Evolutionary conservation across 371 early-diverging fungal species (phyloP), one percentile per base, ranked within the genome.

Genomic region (Actinomortierella ambigua): DNA sequence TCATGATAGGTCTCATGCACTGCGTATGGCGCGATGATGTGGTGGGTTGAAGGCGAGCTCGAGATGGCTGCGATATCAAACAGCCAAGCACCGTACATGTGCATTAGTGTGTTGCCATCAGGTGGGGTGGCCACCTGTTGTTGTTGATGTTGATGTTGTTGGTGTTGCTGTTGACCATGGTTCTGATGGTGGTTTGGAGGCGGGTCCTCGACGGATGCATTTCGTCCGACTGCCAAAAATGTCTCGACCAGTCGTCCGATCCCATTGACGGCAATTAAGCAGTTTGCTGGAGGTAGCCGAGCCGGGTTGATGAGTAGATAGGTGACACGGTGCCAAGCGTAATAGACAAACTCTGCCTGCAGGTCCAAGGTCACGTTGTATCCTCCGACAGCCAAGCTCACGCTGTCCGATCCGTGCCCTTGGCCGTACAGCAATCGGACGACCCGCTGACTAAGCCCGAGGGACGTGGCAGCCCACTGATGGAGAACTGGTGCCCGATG

Each of bases 51-150:
- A 71, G 5, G 62, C 49, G 34, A 34, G 64, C 71, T 5, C 62
- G 71, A 14, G 42, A 46, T 8, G 61, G 66, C 7, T 59, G 62
- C 1, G 62, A 58, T 1, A 66, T 90, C 89, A 79, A 93, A 93
- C 5, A 94, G 79, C 81, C 86, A 91, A 1, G 79, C 69, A 2
- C 92, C 91, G 82, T 92, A 91, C 87, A 94, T 90, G 57, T 87
- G 78, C 41, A 94, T 76, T 0, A 94, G 57, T 0, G 92, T 91
- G 61, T 93, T 94, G 15, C 93, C 93, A 66, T 90, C 88, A 0
- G 90, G 87, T 18, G 79, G 65, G 18, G 57, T 58, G n/a, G 44
- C 26, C 9, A 61, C 22, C 47, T 15, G 68, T 63, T 26, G 53
- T 61, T 26, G 47, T 40, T 7, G 66, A 50, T 56, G 50, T 51